Conservation (phyloP, 2,329 filamentous ascomycete genomes). For the Aureobasidium uvarum region DNA sequence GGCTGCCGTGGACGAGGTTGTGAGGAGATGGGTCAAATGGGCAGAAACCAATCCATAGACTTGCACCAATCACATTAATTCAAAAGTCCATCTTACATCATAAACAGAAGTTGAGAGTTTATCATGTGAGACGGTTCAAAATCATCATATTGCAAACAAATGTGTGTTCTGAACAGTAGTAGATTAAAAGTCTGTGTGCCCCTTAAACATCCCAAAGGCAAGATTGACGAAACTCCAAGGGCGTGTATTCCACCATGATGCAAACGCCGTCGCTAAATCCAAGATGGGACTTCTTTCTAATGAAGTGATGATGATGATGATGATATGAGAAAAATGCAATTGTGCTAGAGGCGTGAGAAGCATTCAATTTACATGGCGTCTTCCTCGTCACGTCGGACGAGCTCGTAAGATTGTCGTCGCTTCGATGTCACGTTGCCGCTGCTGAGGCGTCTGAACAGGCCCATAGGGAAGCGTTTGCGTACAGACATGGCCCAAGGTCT, state of each 20-base stretch:
- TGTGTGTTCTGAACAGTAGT: background rate
- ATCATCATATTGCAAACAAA: background rate
- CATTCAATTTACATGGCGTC: constrained; percentile 7
- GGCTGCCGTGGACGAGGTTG: constrained; percentile 66
- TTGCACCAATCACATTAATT: background rate
- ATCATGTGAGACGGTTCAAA: background rate
- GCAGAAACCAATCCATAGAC: constrained; percentile 51
- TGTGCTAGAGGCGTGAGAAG: background rate
- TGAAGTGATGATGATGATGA: background rate
- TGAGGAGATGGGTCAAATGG: constrained; percentile 85
- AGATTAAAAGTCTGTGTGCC: background rate
- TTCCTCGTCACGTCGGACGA: constrained; percentile 25
- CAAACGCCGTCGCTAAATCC: constrained; percentile 16
- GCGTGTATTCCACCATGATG: background rate
- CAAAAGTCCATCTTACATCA: background rate
- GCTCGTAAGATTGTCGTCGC: constrained; percentile 29
- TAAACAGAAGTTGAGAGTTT: background rate
- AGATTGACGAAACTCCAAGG: background rate
- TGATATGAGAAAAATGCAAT: background rate
- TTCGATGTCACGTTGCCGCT: constrained; percentile 20
- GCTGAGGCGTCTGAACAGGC: constrained; percentile 27
- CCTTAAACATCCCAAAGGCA: background rate
- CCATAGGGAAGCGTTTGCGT: constrained; percentile 24
- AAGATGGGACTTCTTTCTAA: background rate
- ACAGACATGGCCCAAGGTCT: constrained; percentile 20